A percentile compares a stretch with the other conserved stretches of the same genome.
Evolutionary conservation across 2,329 filamentous ascomycete species (phyloP).

Genomic region (Ceratocystis colombiana): DNA sequence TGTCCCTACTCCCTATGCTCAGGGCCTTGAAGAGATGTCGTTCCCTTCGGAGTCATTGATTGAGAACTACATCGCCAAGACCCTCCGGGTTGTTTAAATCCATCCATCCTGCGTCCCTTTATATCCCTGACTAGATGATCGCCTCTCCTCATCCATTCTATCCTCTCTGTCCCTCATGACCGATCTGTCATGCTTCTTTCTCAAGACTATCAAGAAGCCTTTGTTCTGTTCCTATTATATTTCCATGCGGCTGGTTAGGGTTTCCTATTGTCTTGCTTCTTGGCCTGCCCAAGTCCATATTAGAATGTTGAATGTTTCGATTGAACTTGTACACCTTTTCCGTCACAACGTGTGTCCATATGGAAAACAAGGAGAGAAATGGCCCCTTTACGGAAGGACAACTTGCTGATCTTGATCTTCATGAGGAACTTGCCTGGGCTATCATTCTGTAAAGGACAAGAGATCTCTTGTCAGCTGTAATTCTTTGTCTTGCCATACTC

Average conservation of each 20-base stretch:
- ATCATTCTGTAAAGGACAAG: not conserved
- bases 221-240: slow-evolving; percentile 22
- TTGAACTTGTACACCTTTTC: not conserved
- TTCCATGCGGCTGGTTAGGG: slow-evolving; percentile 12
- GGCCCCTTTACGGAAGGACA: no score
- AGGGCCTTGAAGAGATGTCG: slow-evolving; percentile 84
- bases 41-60: slow-evolving; percentile 90
- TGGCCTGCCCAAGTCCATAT: slow-evolving; percentile 18
- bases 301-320: slow-evolving; percentile 18
- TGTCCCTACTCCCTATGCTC: slow-evolving; percentile 90
- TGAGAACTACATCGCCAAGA: slow-evolving; percentile 77
- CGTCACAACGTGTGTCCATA: no score
- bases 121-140: not conserved
- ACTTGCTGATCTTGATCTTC: no score
- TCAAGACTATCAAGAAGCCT: not conserved
- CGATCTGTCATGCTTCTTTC: slow-evolving; percentile 4
- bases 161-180: slow-evolving; percentile 5
- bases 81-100: slow-evolving; percentile 59
- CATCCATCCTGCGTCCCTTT: slow-evolving; percentile 1
- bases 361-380: no score
- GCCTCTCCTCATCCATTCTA: no score
- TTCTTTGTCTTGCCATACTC: not conserved
- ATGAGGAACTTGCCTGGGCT: no score
- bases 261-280: slow-evolving; percentile 18
- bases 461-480: not conserved